phyloP scores from a whole-genome alignment of 257 asterid species.

The Eustoma russellianum region DNA sequence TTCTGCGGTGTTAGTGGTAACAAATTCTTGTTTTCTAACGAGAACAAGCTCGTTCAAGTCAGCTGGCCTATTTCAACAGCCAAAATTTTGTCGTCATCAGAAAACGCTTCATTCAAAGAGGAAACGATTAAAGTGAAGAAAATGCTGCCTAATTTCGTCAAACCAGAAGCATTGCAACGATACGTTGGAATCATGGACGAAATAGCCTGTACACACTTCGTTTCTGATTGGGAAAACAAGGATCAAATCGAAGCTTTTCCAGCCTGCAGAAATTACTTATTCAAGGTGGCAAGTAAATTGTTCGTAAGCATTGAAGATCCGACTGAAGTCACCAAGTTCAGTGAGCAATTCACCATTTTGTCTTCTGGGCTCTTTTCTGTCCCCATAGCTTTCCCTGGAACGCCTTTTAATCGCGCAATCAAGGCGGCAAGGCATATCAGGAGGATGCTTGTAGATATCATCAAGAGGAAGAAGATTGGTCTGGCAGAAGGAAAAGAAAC shows the following conservation, averaged over 20 bases:
- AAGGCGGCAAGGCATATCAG: constrained; percentile 29
- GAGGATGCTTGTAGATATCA: constrained; percentile 23
- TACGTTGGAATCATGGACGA: constrained; percentile 37
- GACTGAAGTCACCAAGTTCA: constrained; percentile 20
- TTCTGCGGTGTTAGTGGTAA: constrained; percentile 8
- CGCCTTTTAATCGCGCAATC: constrained; percentile 32
- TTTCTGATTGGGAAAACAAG: constrained; percentile 27
- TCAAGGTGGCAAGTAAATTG: constrained; percentile 31
- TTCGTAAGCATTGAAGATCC: constrained; percentile 41
- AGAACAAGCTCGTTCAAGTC: constrained; percentile 32
- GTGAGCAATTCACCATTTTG: constrained; percentile 28
- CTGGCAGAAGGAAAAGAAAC: constrained; percentile 26
- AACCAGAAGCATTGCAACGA: constrained; percentile 36
- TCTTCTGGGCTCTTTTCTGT: constrained; percentile 32
- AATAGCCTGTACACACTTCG: constrained; percentile 25
- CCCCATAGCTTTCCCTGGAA: constrained; percentile 36
- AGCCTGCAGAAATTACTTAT: constrained; percentile 22
- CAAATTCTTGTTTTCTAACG: constrained; percentile 37
- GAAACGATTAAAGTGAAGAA: constrained; percentile 37
- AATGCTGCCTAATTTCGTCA: constrained; percentile 35
- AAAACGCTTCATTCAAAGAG: constrained; percentile 24
- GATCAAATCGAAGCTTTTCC: constrained; percentile 21
- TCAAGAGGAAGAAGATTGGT: constrained; percentile 25
- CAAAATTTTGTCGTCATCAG: constrained; percentile 26
- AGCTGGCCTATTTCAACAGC: constrained; percentile 39